Base-by-base conservation (phyloP, 768 basidiomycete species). In the Flagelloscypha sp. region DNA sequence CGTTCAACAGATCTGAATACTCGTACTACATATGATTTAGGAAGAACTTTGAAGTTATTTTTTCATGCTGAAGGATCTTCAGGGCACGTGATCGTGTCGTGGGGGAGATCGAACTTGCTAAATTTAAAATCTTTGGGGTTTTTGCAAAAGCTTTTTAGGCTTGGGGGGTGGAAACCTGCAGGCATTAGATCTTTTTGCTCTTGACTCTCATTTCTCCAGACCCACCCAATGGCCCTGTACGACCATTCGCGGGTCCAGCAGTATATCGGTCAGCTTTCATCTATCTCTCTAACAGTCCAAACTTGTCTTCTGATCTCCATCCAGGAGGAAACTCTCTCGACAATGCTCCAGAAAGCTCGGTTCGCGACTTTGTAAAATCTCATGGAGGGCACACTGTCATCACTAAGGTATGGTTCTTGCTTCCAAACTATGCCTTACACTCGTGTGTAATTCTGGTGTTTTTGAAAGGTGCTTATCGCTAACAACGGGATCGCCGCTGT, bases 401-500 rank as follows among this genome's bases (percentile, higher is more conserved):
- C 62, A 95, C 90, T 40, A 98, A 98, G 68, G 95, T 93, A 48
- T 43, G 72, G 53, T 2, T 15, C 7, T 45, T 31, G 27, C 28
- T 24, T 21, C 27, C 30, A 27, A 27, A 15, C 25, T 27, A 9
- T 9, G 6, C n/a, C 13, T 35, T 35, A 38, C 38, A 13, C 13
- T 22, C 10, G 36, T 40, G 23, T 20, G 30, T 35, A 37, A 49
- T 37, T 7, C 8, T 38, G 25, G 24, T 38, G 12, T 40, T 38
- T 38, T 12, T 19, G 37, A 18, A 46, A 98, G 94, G 84, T 98
- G 49, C 84, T 98, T 48, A 98, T 99, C 59, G 93, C 93, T 44
- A 98, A 98, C 63, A 98, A 98, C 59, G 94, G 88, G 72, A 99
- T 97, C 52, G 94, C 94, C 34, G 95, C 93, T 36, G 95, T 99